A percentile compares a stretch with the other conserved stretches of the same genome.
These are phyloP conservation scores for Cucumis cinereus DNA, from an alignment of 306 rosid species.

Conservation along the genomic window DNA sequence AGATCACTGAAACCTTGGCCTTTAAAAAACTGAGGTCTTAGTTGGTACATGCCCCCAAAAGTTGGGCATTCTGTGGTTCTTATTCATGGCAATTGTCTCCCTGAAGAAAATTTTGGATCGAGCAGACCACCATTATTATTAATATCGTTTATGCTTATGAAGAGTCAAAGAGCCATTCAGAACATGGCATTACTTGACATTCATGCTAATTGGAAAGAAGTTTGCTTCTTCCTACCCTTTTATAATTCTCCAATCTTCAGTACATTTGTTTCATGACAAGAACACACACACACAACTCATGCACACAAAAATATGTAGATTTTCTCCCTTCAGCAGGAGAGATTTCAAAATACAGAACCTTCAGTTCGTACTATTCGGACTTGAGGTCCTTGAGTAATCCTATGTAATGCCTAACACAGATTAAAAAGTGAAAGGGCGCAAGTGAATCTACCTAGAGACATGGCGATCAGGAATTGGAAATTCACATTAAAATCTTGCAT, in stretches of 20 bases:
- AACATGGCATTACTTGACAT: not conserved
- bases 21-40: not conserved
- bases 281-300: not conserved
- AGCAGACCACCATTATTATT: not conserved
- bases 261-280: not conserved
- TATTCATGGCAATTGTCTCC: not conserved
- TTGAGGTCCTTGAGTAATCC: not conserved
- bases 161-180: not conserved
- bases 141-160: not conserved
- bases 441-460: not conserved
- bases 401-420: not conserved
- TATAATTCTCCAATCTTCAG: not conserved
- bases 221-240: not conserved
- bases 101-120: not conserved
- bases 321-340: not conserved
- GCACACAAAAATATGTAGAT: not conserved
- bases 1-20: not conserved
- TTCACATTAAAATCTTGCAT: conserved; percentile 6
- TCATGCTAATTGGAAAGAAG: not conserved
- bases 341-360: not conserved
- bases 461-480: not conserved
- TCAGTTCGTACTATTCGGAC: not conserved
- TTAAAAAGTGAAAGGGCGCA: not conserved
- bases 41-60: not conserved
- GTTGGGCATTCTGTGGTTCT: not conserved